These are phyloP conservation scores for Magnolia sinica DNA, from an alignment of 164 flowering plant species.

Conservation along the genomic window DNA sequence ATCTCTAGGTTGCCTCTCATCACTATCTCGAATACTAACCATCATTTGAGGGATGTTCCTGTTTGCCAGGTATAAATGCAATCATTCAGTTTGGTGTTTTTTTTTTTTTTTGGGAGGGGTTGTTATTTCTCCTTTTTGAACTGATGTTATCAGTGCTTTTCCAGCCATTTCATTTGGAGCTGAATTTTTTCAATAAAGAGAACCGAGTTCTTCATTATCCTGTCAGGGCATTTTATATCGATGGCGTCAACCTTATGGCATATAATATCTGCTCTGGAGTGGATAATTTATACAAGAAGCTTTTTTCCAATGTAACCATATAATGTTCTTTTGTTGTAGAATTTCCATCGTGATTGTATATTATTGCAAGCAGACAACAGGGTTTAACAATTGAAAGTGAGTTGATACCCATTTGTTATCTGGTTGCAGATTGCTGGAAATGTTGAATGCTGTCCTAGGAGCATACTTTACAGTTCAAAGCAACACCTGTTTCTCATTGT, in stretches of 20 bases:
- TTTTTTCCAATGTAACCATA: slow-evolving; percentile 60
- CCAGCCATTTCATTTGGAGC: slow-evolving; percentile 97
- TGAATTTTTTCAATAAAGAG: slow-evolving; percentile 90
- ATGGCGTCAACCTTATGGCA: slow-evolving; percentile 87
- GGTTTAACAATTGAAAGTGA: neutral
- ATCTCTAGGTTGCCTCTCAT: slow-evolving; percentile 88
- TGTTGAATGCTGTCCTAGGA: slow-evolving; percentile 65
- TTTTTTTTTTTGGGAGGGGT: neutral
- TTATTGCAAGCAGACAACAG: neutral
- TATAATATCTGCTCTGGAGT: slow-evolving; percentile 79
- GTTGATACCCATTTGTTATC: slow-evolving; percentile 8
- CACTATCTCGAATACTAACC: slow-evolving; percentile 57
- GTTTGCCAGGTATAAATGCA: slow-evolving; percentile 70
- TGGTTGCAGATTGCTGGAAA: slow-evolving; percentile 74
- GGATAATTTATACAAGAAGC: slow-evolving; percentile 82
- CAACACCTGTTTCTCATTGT: slow-evolving; percentile 81
- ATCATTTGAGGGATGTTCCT: slow-evolving; percentile 76
- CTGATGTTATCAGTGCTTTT: slow-evolving; percentile 14
- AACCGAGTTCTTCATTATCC: slow-evolving; percentile 96
- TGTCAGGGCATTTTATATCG: slow-evolving; percentile 83
- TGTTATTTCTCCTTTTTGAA: neutral
- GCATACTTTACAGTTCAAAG: slow-evolving; percentile 69
- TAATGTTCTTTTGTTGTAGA: neutral
- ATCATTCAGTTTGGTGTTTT: neutral
- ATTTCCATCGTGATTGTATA: neutral